A percentile compares a stretch with the other conserved stretches of the same genome.
These are phyloP conservation scores for Gossypium aridum DNA, from an alignment of 441 rosid species.

Conservation along the genomic window DNA sequence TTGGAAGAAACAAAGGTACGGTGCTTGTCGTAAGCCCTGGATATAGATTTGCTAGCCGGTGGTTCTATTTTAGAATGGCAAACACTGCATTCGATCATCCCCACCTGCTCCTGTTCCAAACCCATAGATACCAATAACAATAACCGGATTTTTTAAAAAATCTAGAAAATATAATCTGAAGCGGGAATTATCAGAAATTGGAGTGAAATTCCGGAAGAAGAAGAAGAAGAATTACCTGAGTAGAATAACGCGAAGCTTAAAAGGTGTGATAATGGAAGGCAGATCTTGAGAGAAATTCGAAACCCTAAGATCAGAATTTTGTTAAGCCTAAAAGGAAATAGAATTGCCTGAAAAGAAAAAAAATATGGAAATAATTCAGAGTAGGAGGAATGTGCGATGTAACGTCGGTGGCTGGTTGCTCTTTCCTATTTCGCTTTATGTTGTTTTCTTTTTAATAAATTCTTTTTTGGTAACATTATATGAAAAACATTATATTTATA, in stretches of 20 bases:
- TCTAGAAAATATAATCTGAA: background rate
- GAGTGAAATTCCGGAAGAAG: background rate
- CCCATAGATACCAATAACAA: background rate
- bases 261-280: background rate
- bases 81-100: conserved; percentile 35
- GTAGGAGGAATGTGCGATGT: background rate
- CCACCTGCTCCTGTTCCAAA: background rate
- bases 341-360: background rate
- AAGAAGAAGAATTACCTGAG: background rate
- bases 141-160: too few relatives aligned
- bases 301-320: background rate
- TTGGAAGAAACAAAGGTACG: conserved; percentile 25
- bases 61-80: conserved; percentile 30
- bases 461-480: too few relatives aligned
- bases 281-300: background rate
- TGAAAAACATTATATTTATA: too few relatives aligned
- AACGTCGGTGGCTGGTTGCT: background rate
- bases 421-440: too few relatives aligned
- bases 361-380: background rate
- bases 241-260: background rate
- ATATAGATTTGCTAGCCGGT: conserved; percentile 17
- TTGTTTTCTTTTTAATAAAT: too few relatives aligned
- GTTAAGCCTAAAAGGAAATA: background rate
- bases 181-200: background rate
- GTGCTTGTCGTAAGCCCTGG: conserved; percentile 33